Percentiles rank a stretch among this genome's conserved stretches.
These are phyloP conservation scores for Venturia pyrina DNA, from an alignment of 2,329 filamentous ascomycete genomes.

Conservation along the genomic window DNA sequence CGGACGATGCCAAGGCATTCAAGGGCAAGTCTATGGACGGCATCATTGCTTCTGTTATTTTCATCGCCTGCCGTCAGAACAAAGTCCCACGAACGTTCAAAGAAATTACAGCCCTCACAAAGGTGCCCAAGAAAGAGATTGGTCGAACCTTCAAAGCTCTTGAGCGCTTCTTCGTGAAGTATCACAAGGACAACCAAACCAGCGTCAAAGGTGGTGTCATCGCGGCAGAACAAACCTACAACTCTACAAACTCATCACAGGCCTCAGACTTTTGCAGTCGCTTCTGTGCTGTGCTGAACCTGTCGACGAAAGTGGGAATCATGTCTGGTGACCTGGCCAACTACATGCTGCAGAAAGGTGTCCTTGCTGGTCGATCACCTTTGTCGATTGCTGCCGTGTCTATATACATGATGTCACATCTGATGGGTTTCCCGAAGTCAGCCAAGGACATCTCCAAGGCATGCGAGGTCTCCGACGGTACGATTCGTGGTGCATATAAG, in stretches of 20 bases:
- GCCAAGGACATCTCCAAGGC: slow-evolving; percentile 81
- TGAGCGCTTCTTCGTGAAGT: slow-evolving; percentile 71
- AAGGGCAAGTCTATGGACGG: slow-evolving; percentile 93
- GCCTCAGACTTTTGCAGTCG: slow-evolving; percentile 79
- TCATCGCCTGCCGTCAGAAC: slow-evolving; percentile 90
- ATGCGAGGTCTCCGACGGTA: slow-evolving; percentile 89
- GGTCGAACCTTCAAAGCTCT: slow-evolving; percentile 89
- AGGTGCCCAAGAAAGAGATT: slow-evolving; percentile 95
- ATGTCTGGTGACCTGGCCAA: slow-evolving; percentile 71
- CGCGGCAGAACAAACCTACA: slow-evolving; percentile 50
- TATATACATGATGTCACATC: slow-evolving; percentile 89
- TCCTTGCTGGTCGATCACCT: slow-evolving; percentile 84
- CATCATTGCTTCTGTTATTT: slow-evolving; percentile 92
- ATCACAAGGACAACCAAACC: slow-evolving; percentile 33
- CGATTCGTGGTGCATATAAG: slow-evolving; percentile 92
- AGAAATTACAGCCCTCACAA: slow-evolving; percentile 88
- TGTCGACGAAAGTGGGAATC: slow-evolving; percentile 60
- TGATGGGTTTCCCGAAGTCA: slow-evolving; percentile 67
- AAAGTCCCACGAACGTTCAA: slow-evolving; percentile 75
- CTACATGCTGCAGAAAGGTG: slow-evolving; percentile 65
- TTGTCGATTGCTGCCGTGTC: slow-evolving; percentile 89
- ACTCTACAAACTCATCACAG: slow-evolving; percentile 64
- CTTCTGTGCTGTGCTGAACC: slow-evolving; percentile 53
- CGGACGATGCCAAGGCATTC: slow-evolving; percentile 85
- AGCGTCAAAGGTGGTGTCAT: slow-evolving; percentile 29